Evolutionary conservation across 1,284 basidiomycete genomes (phyloP).

Genomic region (Ganoderma boninense): DNA sequence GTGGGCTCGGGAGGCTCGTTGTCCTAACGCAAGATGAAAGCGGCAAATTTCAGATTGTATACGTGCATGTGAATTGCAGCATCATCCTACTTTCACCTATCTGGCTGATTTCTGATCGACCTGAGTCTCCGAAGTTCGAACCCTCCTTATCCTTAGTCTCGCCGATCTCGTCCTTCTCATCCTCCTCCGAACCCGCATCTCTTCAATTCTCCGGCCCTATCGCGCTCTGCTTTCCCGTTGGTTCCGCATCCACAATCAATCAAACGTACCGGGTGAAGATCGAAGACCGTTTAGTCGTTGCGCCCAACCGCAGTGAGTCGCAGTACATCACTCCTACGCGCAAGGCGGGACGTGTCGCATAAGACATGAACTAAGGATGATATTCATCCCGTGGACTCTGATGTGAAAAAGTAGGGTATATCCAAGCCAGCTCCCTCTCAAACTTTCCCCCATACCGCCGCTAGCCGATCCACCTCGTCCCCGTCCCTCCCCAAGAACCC

Average conservation of each 20-base stretch:
- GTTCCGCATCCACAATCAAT: too few species aligned
- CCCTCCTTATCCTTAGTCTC: background rate
- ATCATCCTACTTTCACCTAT: too few species aligned
- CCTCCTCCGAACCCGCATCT: background rate
- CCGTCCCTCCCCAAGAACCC: conserved; percentile 21
- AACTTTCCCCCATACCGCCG: background rate
- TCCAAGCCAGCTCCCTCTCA: background rate
- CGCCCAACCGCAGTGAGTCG: too few species aligned
- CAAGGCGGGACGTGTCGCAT: background rate
- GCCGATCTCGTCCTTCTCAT: background rate
- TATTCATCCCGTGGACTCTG: background rate
- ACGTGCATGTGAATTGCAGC: background rate
- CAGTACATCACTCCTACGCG: background rate
- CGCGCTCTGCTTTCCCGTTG: background rate
- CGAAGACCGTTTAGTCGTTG: too few species aligned
- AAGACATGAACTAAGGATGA: background rate
- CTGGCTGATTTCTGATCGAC: background rate
- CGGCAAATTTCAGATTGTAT: background rate
- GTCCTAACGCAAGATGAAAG: background rate
- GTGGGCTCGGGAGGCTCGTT: background rate
- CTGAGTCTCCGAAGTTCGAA: background rate
- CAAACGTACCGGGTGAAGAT: too few species aligned
- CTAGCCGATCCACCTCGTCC: conserved; percentile 22
- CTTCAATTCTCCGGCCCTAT: background rate
- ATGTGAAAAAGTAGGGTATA: background rate